Evolutionary conservation across 2,329 filamentous ascomycete species (phyloP).

Genomic region (Penicillium sp.): DNA sequence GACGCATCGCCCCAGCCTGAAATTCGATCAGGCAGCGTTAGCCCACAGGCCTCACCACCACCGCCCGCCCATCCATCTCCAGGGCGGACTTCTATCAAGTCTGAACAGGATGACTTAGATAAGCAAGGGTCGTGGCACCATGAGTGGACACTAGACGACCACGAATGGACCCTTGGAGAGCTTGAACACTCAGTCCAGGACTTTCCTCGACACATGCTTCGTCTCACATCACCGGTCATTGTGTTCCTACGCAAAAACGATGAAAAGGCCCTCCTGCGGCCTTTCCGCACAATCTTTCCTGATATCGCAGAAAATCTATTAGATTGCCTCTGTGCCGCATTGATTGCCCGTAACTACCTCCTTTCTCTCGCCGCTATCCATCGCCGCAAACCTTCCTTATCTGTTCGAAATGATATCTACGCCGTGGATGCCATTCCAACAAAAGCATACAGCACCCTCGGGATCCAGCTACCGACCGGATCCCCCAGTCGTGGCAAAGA

Average conservation of each 20-base stretch:
- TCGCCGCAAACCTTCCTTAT: conserved; percentile 26
- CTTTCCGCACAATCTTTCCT: conserved; percentile 43
- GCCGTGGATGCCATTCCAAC: conserved; percentile 36
- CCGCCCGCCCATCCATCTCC: conserved; percentile 19
- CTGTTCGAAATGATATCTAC: conserved; percentile 24
- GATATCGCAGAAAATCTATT: conserved; percentile 37
- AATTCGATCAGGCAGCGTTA: conserved; percentile 27
- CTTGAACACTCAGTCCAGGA: conserved; percentile 43
- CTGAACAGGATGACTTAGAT: conserved; percentile 33
- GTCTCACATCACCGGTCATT: conserved; percentile 44
- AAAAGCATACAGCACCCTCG: conserved; percentile 38
- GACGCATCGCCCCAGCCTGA: conserved; percentile 25
- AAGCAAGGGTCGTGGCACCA: conserved; percentile 39
- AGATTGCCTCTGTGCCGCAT: conserved; percentile 41
- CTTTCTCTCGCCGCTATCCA: conserved; percentile 34
- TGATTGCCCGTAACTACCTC: conserved; percentile 45
- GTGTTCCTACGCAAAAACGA: conserved; percentile 43
- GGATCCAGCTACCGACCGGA: conserved; percentile 33
- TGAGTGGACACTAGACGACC: conserved; percentile 45
- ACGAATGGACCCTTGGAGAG: conserved; percentile 46
- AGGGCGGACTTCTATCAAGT: conserved; percentile 24
- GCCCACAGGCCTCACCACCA: conserved; percentile 21
- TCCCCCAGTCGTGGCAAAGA: conserved; percentile 35
- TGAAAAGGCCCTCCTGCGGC: conserved; percentile 38
- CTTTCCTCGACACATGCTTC: conserved; percentile 40